These are phyloP conservation scores for Suillus bovinus DNA, from an alignment of 768 basidiomycete species.

Conservation along the genomic window DNA sequence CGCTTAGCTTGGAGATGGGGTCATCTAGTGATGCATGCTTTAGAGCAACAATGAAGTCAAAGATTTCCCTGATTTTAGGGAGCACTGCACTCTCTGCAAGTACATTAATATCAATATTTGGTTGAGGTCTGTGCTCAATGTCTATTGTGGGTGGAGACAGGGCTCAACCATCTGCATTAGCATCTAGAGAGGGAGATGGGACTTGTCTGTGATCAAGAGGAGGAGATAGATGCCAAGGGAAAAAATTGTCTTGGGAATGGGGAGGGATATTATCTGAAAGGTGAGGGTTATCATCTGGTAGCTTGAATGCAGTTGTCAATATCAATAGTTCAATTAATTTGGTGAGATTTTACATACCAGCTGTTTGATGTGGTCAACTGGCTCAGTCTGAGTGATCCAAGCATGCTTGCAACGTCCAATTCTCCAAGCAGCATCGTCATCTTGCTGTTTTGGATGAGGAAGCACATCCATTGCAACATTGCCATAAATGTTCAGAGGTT, in stretches of 20 bases:
- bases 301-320: neutral
- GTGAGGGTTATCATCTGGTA: too few relatives aligned
- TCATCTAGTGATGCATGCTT: neutral
- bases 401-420: neutral
- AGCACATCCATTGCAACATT: neutral
- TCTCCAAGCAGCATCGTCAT: neutral
- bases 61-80: neutral
- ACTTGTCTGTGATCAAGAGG: too few relatives aligned
- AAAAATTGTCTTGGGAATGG: too few relatives aligned
- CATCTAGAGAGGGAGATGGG: too few relatives aligned
- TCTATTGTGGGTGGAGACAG: neutral
- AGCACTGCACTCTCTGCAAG: neutral
- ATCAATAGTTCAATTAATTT: neutral
- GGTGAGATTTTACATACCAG: neutral
- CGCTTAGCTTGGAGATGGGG: neutral
- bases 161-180: neutral
- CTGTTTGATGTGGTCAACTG: neutral
- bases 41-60: neutral
- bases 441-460: neutral
- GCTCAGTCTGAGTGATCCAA: neutral
- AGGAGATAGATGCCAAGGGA: neutral
- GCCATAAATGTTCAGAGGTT: neutral
- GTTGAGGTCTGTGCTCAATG: neutral
- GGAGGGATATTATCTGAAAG: neutral
- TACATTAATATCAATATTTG: conserved; percentile 3